Evolutionary conservation across 2,329 filamentous ascomycete species (phyloP), one percentile per base, ranked within the genome.

Genomic region (Cladosporium austrohemisphaericum): DNA sequence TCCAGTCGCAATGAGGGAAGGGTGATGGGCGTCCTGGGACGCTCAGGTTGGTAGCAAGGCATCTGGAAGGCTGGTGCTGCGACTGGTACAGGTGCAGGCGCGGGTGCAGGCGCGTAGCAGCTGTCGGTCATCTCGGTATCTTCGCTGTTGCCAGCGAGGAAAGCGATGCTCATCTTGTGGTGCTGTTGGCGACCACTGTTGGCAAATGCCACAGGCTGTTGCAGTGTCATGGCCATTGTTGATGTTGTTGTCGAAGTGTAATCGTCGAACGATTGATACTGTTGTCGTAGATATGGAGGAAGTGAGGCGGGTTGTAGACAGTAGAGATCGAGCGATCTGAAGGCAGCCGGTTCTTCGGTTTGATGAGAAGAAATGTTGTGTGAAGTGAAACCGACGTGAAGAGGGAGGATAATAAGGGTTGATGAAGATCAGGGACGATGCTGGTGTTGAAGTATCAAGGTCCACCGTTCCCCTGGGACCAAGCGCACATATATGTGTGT

Each of bases 151-250:
- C 38, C 38, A 31, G 38, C 23, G 10, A 46, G 31, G 43, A 46
- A 46, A n/a, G 43, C 43, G 18, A 46, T 46, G 43, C 43, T 46
- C 43, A 46, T 46, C 43, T 46, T 46, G 32, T 46, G 31, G 43
- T 46, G 43, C 32, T 46, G 43, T 33, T 46, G 43, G 23, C 43
- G 43, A 20, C 43, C 32, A 37, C 20, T 36, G 32, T 20, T 26
- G 14, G 43, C 33, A 23, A 46, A 46, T 11, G 43, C 43, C 32
- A 46, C 43, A 2, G 43, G 43, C 32, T 46, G 43, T 37, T 33
- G 31, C 16, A 46, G 28, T 36, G 43, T 46, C 43, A 46, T 46
- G 43, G 43, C 32, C 43, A 46, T 46, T 46, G 43, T 33, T 6
- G 33, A 10, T 46, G 23, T 8, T 46, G 18, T 18, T 19, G 33